Evolutionary conservation across 2,329 filamentous ascomycete genomes (phyloP).

Genomic region (Chaetomium strumarium): DNA sequence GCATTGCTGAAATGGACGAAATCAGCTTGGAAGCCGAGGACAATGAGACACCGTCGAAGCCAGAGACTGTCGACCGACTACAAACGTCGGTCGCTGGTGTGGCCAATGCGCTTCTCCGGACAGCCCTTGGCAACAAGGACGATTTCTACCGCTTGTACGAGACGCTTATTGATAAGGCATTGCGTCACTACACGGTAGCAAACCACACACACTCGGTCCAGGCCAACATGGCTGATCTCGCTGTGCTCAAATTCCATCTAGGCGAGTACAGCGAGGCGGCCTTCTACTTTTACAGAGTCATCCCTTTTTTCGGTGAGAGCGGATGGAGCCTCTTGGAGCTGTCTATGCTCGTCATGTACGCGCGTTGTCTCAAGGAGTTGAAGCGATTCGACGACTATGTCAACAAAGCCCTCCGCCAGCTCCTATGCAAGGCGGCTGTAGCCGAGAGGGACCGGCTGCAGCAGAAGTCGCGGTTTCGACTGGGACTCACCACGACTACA

Average conservation of each 20-base stretch:
- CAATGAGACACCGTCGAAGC: constrained; percentile 23
- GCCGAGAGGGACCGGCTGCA: constrained; percentile 46
- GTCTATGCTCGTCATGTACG: constrained; percentile 80
- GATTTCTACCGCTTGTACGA: constrained; percentile 65
- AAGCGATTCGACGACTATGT: constrained; percentile 74
- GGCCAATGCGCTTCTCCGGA: constrained; percentile 50
- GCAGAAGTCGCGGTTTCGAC: constrained; percentile 33
- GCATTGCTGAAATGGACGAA: constrained; percentile 49
- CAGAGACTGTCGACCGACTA: constrained; percentile 11
- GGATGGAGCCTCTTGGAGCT: constrained; percentile 77
- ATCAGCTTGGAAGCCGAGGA: constrained; percentile 46
- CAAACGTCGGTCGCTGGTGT: constrained; percentile 40
- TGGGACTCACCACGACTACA: constrained; percentile 19
- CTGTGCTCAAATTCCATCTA: constrained; percentile 72
- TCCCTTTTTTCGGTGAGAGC: constrained; percentile 70
- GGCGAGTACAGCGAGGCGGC: constrained; percentile 69
- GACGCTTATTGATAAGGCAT: constrained; percentile 74
- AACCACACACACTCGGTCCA: constrained; percentile 73
- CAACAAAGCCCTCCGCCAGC: constrained; percentile 63
- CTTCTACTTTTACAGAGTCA: constrained; percentile 70
- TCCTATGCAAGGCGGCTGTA: constrained; percentile 62
- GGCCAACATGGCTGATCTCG: constrained; percentile 75
- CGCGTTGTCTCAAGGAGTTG: constrained; percentile 72
- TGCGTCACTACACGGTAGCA: constrained; percentile 76
- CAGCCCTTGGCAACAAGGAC: constrained; percentile 54